phyloP scores from a whole-genome alignment of 2,329 filamentous ascomycete species.

The Arthrinium phaeospermum region DNA sequence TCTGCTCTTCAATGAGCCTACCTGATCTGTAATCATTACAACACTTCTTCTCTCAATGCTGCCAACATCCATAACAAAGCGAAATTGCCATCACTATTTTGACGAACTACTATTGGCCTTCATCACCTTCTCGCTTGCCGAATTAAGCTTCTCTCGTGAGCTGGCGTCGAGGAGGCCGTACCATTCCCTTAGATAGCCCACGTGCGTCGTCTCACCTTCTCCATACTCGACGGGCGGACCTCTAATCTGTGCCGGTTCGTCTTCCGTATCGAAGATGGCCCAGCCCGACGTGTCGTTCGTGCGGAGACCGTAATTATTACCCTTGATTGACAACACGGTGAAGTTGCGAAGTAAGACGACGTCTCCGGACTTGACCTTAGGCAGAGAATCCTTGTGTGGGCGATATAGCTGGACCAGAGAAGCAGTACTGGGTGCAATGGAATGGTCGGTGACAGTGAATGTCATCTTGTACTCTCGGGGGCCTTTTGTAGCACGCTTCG shows the following conservation, averaged over 20 bases:
- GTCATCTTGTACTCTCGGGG: slow-evolving; percentile 65
- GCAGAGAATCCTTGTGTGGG: slow-evolving; percentile 62
- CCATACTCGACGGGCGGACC: slow-evolving; percentile 65
- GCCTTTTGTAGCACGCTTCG: slow-evolving; percentile 61
- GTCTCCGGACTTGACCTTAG: slow-evolving; percentile 61
- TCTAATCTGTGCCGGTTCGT: slow-evolving; percentile 57
- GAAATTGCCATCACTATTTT: slow-evolving; percentile 4
- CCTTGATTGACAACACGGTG: slow-evolving; percentile 57
- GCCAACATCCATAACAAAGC: background rate
- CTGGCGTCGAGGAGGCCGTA: slow-evolving; percentile 54
- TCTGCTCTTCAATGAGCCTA: background rate
- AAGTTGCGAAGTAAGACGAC: slow-evolving; percentile 64
- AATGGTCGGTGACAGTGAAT: slow-evolving; percentile 63
- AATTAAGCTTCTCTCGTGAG: slow-evolving; percentile 53
- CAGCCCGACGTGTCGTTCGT: slow-evolving; percentile 64
- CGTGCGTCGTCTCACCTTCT: slow-evolving; percentile 55
- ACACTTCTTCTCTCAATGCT: background rate
- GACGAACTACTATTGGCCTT: slow-evolving; percentile 28
- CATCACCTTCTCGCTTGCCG: slow-evolving; percentile 49
- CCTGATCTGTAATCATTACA: background rate
- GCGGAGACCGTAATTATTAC: slow-evolving; percentile 60
- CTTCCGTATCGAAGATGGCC: slow-evolving; percentile 62
- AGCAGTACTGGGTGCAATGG: slow-evolving; percentile 54
- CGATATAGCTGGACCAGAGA: slow-evolving; percentile 64
- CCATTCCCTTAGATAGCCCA: slow-evolving; percentile 55